These are phyloP conservation scores for Penicillium fimorum DNA, from an alignment of 495 filamentous ascomycete genomes.

Conservation along the genomic window DNA sequence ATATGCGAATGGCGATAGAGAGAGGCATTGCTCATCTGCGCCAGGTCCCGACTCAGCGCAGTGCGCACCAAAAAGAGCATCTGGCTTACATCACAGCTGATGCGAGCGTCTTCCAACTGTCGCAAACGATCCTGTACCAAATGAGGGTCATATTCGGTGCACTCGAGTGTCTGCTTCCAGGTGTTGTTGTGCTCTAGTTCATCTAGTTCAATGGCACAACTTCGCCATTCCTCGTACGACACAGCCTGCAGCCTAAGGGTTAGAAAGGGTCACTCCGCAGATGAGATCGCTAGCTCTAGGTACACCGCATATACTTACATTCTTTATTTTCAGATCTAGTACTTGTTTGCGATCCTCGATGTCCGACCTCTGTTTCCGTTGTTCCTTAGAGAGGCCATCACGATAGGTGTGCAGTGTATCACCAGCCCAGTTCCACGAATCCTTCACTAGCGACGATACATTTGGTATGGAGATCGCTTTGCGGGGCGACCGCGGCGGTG, in stretches of 20 bases:
- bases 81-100: constrained; percentile 65
- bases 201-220: constrained; percentile 76
- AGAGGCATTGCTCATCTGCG: constrained; percentile 78
- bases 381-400: constrained; percentile 56
- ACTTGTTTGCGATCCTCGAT: constrained; percentile 62
- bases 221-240: constrained; percentile 58
- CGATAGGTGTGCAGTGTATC: constrained; percentile 49
- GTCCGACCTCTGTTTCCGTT: constrained; percentile 49
- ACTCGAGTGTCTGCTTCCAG: constrained; percentile 73
- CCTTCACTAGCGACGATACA: constrained; percentile 38
- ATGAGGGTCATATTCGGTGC: constrained; percentile 64
- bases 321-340: constrained; percentile 59
- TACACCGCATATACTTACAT: constrained; percentile 41
- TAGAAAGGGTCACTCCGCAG: constrained; percentile 18
- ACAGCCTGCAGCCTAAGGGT: constrained; percentile 49
- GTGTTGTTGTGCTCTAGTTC: constrained; percentile 72
- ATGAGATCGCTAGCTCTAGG: constrained; percentile 10
- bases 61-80: constrained; percentile 86
- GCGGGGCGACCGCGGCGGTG: constrained; percentile 22
- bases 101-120: constrained; percentile 73
- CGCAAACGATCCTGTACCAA: constrained; percentile 67
- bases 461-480: constrained; percentile 35
- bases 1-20: constrained; percentile 83
- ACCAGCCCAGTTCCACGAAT: constrained; percentile 44
- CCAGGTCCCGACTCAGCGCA: constrained; percentile 73